Percentiles rank a stretch among this genome's conserved stretches.
Evolutionary conservation across 2,329 filamentous ascomycete genomes (phyloP).

Genomic region (Fusarium dimerum): DNA sequence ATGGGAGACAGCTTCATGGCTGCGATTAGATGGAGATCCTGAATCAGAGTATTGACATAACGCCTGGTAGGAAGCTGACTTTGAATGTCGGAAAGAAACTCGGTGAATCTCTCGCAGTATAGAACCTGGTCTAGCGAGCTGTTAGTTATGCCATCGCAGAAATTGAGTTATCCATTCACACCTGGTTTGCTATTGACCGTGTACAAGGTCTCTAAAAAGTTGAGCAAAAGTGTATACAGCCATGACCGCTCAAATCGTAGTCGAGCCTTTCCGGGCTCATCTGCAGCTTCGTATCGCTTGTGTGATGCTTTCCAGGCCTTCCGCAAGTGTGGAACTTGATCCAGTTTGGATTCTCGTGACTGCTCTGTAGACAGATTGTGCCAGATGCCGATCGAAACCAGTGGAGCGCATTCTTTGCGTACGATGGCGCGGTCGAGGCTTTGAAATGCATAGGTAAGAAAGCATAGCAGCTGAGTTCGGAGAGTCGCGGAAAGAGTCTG

Average conservation of each 20-base stretch:
- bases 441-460: conserved; percentile 90
- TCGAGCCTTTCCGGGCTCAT: conserved; percentile 75
- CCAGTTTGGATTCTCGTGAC: conserved; percentile 71
- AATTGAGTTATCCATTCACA: conserved; percentile 24
- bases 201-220: conserved; percentile 78
- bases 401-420: conserved; percentile 91
- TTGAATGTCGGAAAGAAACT: conserved; percentile 86
- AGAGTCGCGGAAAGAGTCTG: conserved; percentile 64
- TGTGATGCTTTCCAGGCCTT: conserved; percentile 89
- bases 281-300: conserved; percentile 85
- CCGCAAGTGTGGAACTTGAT: conserved; percentile 71
- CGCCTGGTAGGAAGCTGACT: conserved; percentile 92
- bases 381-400: conserved; percentile 95
- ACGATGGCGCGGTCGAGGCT: conserved; percentile 87
- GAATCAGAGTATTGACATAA: conserved; percentile 86
- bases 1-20: conserved; percentile 77
- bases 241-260: conserved; percentile 91
- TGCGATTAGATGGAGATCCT: conserved; percentile 81
- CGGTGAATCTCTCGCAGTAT: conserved; percentile 92
- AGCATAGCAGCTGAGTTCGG: conserved; percentile 81
- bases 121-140: conserved; percentile 59
- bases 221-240: conserved; percentile 83
- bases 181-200: conserved; percentile 49
- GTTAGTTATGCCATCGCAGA: conserved; percentile 14
- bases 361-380: conserved; percentile 83